Conservation (phyloP, 305 asterid species). For the Coffea humblotiana region DNA sequence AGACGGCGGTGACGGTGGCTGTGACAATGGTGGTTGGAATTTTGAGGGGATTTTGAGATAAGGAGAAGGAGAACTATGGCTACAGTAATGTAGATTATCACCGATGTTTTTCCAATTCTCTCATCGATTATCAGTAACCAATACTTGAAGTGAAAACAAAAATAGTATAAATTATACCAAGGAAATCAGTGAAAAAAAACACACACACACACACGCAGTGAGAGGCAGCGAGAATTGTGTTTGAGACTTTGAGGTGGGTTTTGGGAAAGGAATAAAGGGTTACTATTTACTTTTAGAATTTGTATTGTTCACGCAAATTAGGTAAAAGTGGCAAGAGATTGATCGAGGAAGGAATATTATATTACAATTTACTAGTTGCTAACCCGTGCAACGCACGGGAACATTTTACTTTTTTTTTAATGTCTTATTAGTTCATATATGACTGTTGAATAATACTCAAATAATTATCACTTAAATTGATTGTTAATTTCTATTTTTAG, state of each 20-base stretch:
- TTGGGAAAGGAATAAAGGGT: neutral
- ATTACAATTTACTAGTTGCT: too few species aligned
- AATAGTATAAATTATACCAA: neutral
- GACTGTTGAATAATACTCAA: too few species aligned
- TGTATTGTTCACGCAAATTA: too few species aligned
- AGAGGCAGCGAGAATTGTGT: neutral
- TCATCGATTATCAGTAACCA: slow-evolving; percentile 27
- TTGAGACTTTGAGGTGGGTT: neutral
- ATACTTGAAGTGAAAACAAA: neutral
- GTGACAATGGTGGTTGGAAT: slow-evolving; percentile 32
- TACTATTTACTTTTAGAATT: neutral
- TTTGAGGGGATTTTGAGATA: slow-evolving; percentile 60
- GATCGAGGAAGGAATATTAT: too few species aligned
- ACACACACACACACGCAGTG: neutral
- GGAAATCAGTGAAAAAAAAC: neutral
- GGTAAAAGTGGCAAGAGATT: too few species aligned
- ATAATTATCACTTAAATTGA: too few species aligned
- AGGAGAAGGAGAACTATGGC: slow-evolving; percentile 61
- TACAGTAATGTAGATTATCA: slow-evolving; percentile 63
- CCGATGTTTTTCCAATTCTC: slow-evolving; percentile 70
- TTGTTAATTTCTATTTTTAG: too few species aligned
- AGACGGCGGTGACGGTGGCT: slow-evolving; percentile 80
- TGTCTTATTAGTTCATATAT: too few species aligned
- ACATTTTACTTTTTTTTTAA: too few species aligned
- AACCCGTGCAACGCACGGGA: too few species aligned